These are phyloP conservation scores for Kondoa malvinella DNA, from an alignment of 768 basidiomycete species.

Conservation along the genomic window DNA sequence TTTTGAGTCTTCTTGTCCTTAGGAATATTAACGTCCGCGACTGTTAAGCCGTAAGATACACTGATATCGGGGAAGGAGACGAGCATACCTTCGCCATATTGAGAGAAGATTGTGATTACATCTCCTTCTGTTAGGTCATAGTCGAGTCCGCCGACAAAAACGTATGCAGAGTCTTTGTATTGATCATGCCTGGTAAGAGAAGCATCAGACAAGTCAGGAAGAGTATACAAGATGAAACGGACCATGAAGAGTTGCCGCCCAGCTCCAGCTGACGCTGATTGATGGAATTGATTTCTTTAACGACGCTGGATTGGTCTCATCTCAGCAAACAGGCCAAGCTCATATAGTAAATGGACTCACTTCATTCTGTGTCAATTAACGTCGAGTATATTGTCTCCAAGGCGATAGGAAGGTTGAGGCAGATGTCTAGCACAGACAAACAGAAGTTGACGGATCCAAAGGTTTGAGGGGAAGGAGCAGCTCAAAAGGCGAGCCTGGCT, in stretches of 20 bases:
- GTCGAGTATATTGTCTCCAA: too few species aligned
- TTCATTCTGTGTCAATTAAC: slow-evolving; percentile 9
- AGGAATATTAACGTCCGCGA: slow-evolving; percentile 86
- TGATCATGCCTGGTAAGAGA: slow-evolving; percentile 16
- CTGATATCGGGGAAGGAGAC: background rate
- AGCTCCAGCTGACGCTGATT: slow-evolving; percentile 73
- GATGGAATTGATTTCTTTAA: slow-evolving; percentile 81
- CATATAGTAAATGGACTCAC: background rate
- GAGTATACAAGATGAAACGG: slow-evolving; percentile 38
- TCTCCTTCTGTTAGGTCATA: slow-evolving; percentile 90
- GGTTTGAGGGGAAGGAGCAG: too few species aligned
- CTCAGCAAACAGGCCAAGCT: background rate
- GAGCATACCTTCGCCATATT: slow-evolving; percentile 43
- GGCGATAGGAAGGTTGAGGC: too few species aligned
- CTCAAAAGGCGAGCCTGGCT: too few species aligned
- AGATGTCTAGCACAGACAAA: too few species aligned
- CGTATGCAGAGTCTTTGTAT: slow-evolving; percentile 65
- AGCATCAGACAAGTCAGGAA: slow-evolving; percentile 5
- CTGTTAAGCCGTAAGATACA: slow-evolving; percentile 31
- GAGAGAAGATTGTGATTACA: slow-evolving; percentile 90
- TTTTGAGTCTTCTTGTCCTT: slow-evolving; percentile 86
- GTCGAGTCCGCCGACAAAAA: slow-evolving; percentile 77
- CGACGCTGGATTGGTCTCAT: slow-evolving; percentile 3
- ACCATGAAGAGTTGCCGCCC: slow-evolving; percentile 57
- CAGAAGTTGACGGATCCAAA: too few species aligned